phyloP scores from a whole-genome alignment of 2,329 filamentous ascomycete genomes.

The Fusarium sp. region DNA sequence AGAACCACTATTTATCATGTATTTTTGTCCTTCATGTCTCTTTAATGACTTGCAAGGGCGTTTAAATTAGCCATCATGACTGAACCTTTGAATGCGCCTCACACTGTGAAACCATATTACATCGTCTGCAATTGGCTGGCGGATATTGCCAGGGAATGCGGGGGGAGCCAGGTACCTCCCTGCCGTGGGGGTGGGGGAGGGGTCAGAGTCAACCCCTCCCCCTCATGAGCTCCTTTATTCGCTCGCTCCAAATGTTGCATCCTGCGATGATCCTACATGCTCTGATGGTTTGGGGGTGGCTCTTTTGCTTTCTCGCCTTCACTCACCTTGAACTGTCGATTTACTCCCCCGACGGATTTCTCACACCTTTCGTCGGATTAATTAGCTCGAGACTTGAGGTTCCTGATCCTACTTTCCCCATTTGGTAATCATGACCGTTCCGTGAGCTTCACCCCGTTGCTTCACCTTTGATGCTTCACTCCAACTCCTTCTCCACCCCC shows the following conservation, averaged over 20 bases:
- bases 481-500: conserved; percentile 17
- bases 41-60: neutral
- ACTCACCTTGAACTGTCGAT: neutral
- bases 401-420: neutral
- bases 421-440: conserved; percentile 14
- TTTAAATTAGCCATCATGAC: neutral
- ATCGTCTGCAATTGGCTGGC: conserved; percentile 5
- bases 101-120: conserved; percentile 6
- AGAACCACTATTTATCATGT: neutral
- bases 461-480: neutral
- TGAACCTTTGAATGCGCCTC: neutral
- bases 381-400: neutral
- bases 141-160: conserved; percentile 3
- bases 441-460: neutral
- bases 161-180: conserved; percentile 6
- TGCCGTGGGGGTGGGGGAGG: conserved; percentile 30
- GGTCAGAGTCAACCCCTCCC: conserved; percentile 16
- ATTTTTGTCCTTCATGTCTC: no score
- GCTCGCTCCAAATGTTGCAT: neutral
- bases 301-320: neutral
- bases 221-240: conserved; percentile 26
- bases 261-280: neutral
- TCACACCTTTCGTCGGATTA: neutral
- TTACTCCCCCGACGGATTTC: neutral
- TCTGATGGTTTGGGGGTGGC: conserved; percentile 33